Evolutionary conservation across 2,329 filamentous ascomycete genomes (phyloP), one percentile per base, ranked within the genome.

Genomic region (Arthrobotrys entomopaga): DNA sequence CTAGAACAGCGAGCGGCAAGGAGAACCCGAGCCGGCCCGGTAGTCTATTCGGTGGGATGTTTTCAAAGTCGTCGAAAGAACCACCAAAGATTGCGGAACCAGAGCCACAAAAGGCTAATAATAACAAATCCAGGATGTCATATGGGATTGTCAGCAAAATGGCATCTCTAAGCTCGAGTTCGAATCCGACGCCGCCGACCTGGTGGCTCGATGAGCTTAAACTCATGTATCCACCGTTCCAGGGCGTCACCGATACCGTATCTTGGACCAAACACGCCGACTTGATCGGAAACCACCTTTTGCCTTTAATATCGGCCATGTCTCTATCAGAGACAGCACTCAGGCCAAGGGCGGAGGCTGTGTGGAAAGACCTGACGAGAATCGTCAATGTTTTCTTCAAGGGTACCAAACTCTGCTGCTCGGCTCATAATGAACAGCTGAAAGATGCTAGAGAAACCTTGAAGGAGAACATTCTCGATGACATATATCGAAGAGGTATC

Each of bases 181-280:
- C 67, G 15, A 20, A 48, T 3, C 67, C 53, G 2, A 53, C 67
- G 22, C 60, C 67, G 13, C 61, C 64, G 20, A 74, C 56, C 1
- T 74, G 70, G 70, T 74, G 70, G 70, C 56, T 74, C 13, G 70
- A 74, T 29, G 70, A 74, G 16, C 29, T 74, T 22, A 74, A 59
- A 22, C 70, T 74, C 22, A 74, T 74, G 70, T 74, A 74, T 38
- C 70, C 70, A 34, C 15, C 70, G 22, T 72, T 72, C 48, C 67
- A 72, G 60, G 54, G 67, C 8, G 63, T 42, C 1, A 67, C 20
- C 22, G 61, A 66, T 29, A 61, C 61, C 22, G 29, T 40, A 5
- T 57, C 56, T 1, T 66, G 61, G 70, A 74, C 40, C 20, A 74
- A 74, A n/a, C 61, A 66, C 26, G 46, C 54, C 43, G 70, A 74